Evolutionary conservation across 1,284 basidiomycete genomes (phyloP), one percentile per base, ranked within the genome.

Genomic region (Puccinia triticina): DNA sequence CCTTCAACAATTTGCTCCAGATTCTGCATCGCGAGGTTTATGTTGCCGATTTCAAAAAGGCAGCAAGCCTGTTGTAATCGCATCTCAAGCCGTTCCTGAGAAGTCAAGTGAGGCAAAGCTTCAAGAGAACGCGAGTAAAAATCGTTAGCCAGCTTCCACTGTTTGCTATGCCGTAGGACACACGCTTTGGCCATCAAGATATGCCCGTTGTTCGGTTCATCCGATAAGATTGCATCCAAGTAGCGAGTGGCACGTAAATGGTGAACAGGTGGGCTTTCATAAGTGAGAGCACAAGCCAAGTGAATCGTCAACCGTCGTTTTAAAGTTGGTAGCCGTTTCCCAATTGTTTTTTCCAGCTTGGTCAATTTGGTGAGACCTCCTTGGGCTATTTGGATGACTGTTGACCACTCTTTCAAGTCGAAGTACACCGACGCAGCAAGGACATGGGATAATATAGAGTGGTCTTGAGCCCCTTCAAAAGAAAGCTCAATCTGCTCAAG

Each of bases 201-300:
- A 18, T 90, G 87, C 2, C 91, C 88, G 85, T 95, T 92, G 66
- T 90, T 86, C 0, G 92, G 90, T 57, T 92, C 90, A 69, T 89
- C 87, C 0, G 88, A 85, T 5, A 98, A 90, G 5, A 96, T 90
- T 1, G 91, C 90, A 50, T 93, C 90, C 37, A 96, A 89, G 8
- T 96, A 89, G 18, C 90, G 88, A 43, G 92, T 88, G 0, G 96
- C 96, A 66, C 92, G 91, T 18, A 89, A 85, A 86, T 99, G 96
- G 85, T 98, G 92, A 85, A 95, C 95, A 0, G 96, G 96, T 14
- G 96, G 92, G 87, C 92, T 94, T 77, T 93, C 89, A 84, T 97
- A 92, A 0, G 95, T 93, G 23, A 97, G 89, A 3, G 93, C 92
- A 0, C 90, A 92, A 0, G 91, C 91, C 18, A 95, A 89, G 8